Evolutionary conservation across 192 early-diverging fungal genomes (phyloP).

Genomic region (Mortierella hygrophila): DNA sequence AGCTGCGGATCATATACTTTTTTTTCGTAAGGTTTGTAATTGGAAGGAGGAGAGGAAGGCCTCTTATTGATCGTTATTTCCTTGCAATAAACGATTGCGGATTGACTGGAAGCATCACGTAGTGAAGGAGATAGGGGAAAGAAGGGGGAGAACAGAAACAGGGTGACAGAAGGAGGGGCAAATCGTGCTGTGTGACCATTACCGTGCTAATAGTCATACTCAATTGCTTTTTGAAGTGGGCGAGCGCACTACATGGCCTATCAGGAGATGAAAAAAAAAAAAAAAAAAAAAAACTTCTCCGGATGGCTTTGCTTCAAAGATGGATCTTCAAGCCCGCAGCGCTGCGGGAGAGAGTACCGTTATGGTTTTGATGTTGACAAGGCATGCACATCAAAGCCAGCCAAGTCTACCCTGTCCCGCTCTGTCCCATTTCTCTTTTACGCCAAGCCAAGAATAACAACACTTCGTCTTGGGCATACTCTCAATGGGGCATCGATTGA

Average conservation of each 20-base stretch:
- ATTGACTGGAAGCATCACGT: neutral
- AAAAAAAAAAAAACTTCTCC: too few relatives aligned
- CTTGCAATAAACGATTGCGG: neutral
- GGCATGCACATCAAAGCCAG: neutral
- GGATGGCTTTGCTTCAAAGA: neutral
- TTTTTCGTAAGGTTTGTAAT: neutral
- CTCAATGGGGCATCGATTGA: neutral
- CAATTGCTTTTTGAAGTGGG: neutral
- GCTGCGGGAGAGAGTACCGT: neutral
- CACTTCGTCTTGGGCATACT: neutral
- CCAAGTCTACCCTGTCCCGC: too few relatives aligned
- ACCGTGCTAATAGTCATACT: too few relatives aligned
- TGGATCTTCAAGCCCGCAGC: neutral
- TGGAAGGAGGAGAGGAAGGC: neutral
- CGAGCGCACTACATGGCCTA: neutral
- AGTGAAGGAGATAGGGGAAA: neutral
- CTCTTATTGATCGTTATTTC: conserved; percentile 1
- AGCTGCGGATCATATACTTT: neutral
- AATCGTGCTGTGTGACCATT: too few relatives aligned
- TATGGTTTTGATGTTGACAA: neutral
- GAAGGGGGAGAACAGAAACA: neutral
- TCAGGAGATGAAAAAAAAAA: neutral
- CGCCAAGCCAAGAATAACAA: conserved; percentile 8
- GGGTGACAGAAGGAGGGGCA: neutral
- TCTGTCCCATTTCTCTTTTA: neutral